These are phyloP conservation scores for Alloteropsis semialata DNA, from an alignment of 176 grass and related monocot genomes.

Conservation along the genomic window DNA sequence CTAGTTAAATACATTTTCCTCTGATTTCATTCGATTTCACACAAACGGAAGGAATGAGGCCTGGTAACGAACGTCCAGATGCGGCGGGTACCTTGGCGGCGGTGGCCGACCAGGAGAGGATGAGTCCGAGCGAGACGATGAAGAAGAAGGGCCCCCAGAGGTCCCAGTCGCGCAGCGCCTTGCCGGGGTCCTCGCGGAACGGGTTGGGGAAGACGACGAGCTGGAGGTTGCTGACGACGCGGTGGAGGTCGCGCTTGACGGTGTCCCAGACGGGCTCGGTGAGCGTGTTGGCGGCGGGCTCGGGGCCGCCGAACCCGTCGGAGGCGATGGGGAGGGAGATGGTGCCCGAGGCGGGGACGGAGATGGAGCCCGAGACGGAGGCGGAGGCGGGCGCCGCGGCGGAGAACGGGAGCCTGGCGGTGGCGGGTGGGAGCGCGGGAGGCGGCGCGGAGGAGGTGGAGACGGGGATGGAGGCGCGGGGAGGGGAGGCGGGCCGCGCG, in stretches of 20 bases:
- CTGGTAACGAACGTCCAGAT: neutral
- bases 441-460: conserved; percentile 5
- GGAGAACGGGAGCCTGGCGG: conserved; percentile 30
- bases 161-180: conserved; percentile 93
- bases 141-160: conserved; percentile 99
- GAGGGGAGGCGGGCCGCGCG: conserved; percentile 51
- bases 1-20: neutral
- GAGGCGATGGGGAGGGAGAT: conserved; percentile 30
- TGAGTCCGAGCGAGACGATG: conserved; percentile 84
- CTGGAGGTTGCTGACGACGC: conserved; percentile 90
- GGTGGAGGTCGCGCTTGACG: conserved; percentile 78
- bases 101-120: conserved; percentile 86
- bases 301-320: conserved; percentile 57
- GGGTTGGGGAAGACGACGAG: conserved; percentile 97
- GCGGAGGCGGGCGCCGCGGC: neutral
- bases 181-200: conserved; percentile 82
- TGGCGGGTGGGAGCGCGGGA: neutral
- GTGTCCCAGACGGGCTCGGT: conserved; percentile 94
- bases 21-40: neutral
- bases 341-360: no score
- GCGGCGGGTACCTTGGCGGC: conserved; percentile 53
- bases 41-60: neutral
- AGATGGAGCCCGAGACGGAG: neutral
- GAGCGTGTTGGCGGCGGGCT: conserved; percentile 51
- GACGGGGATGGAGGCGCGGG: conserved; percentile 72